Conservation (phyloP, 352 stramenopile genomes). For the Peronospora belbahrii region DNA sequence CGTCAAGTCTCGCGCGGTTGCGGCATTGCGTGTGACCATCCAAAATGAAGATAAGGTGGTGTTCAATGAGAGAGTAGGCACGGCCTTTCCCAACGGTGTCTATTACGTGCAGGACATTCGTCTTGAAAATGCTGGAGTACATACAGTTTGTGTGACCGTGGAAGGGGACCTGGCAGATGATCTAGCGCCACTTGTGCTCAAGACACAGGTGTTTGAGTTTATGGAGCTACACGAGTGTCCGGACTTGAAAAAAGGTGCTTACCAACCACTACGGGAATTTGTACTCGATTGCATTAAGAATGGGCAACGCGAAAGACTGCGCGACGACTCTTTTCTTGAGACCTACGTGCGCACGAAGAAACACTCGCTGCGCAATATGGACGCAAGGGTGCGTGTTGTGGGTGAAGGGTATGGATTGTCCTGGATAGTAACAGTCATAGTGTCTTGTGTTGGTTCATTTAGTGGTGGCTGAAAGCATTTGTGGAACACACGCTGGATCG, state of each 20-base stretch:
- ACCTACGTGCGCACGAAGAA: constrained; percentile 47
- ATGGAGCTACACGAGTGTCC: constrained; percentile 69
- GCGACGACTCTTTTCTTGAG: constrained; percentile 54
- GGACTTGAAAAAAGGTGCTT: constrained; percentile 38
- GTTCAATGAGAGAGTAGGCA: constrained; percentile 47
- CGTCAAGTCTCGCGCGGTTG: constrained; percentile 42
- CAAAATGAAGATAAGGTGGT: constrained; percentile 74
- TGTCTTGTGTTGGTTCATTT: background rate
- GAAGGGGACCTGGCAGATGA: constrained; percentile 44
- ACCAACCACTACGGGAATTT: constrained; percentile 54
- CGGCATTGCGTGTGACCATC: constrained; percentile 60
- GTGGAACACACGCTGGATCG: constrained; percentile 68
- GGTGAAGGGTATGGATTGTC: background rate
- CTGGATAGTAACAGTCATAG: background rate
- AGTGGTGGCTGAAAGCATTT: constrained; percentile 74
- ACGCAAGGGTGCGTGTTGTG: constrained; percentile 44
- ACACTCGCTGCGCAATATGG: constrained; percentile 55
- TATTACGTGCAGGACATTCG: constrained; percentile 77
- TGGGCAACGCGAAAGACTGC: constrained; percentile 39
- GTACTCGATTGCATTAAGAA: constrained; percentile 37
- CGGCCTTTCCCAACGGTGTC: constrained; percentile 63
- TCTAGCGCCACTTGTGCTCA: constrained; percentile 48
- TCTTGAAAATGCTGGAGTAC: constrained; percentile 44
- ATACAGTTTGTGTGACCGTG: constrained; percentile 56
- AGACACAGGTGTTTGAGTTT: constrained; percentile 71